A percentile compares a stretch with the other conserved stretches of the same genome.
Evolutionary conservation across 2,329 filamentous ascomycete genomes (phyloP).

Genomic region (Cladosporium halotolerans): DNA sequence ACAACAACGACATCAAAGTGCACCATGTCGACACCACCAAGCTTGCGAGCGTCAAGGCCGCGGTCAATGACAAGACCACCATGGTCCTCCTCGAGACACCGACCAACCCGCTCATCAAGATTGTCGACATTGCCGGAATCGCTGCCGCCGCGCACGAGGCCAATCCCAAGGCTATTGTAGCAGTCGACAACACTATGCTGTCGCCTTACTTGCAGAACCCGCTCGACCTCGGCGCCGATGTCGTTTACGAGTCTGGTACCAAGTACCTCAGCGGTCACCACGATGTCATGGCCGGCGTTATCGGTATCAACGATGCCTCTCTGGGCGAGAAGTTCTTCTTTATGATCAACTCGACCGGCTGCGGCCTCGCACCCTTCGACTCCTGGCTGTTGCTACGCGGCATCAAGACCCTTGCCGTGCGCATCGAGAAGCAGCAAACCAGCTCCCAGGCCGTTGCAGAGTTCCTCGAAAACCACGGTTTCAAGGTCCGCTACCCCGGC

Average conservation of each 20-base stretch:
- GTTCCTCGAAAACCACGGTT: conserved; percentile 85
- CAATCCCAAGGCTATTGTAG: conserved; percentile 73
- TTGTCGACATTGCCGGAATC: conserved; percentile 83
- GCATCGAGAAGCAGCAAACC: conserved; percentile 96
- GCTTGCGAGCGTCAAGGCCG: conserved; percentile 60
- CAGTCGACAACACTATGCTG: conserved; percentile 98
- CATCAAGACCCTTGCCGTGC: conserved; percentile 91
- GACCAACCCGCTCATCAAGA: conserved; percentile 96
- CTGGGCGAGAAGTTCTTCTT: conserved; percentile 90
- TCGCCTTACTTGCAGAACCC: conserved; percentile 92
- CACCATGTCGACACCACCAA: conserved; percentile 94
- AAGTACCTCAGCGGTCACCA: conserved; percentile 98
- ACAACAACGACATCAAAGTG: conserved; percentile 84
- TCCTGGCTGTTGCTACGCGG: conserved; percentile 92
- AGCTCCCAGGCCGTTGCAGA: conserved; percentile 88
- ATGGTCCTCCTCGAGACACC: conserved; percentile 96
- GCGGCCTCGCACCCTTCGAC: conserved; percentile 89
- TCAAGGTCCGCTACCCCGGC: conserved; percentile 91
- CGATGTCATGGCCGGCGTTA: conserved; percentile 97
- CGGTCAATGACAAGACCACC: conserved; percentile 72
- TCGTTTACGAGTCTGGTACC: conserved; percentile 95
- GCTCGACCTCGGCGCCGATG: conserved; percentile 86
- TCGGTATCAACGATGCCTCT: conserved; percentile 76
- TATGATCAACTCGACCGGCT: conserved; percentile 93
- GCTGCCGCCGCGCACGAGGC: conserved; percentile 67